These are phyloP conservation scores for Mycena indigotica DNA, from an alignment of 768 basidiomycete species.

Conservation along the genomic window DNA sequence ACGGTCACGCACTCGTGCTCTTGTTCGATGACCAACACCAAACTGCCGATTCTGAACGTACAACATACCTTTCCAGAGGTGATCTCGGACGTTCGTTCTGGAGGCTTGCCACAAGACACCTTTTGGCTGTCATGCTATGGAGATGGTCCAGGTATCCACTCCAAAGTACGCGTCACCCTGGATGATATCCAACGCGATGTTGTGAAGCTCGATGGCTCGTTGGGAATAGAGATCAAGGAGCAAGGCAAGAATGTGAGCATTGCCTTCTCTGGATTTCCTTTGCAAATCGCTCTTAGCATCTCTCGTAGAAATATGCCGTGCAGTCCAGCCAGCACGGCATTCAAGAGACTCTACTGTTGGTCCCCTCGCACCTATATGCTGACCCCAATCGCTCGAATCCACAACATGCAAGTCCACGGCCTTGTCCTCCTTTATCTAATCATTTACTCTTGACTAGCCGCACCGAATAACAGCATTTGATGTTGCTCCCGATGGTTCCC, in stretches of 20 bases:
- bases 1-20: neutral
- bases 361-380: slow-evolving; percentile 54
- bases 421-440: neutral
- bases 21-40: slow-evolving; percentile 7
- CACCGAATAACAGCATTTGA: slow-evolving; percentile 66
- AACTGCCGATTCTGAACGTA: slow-evolving; percentile 55
- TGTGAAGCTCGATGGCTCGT: slow-evolving; percentile 47
- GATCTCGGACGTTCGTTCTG: slow-evolving; percentile 64
- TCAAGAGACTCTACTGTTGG: slow-evolving; percentile 45
- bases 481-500: slow-evolving; percentile 57
- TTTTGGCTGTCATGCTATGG: slow-evolving; percentile 80
- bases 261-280: neutral
- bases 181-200: slow-evolving; percentile 56
- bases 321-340: slow-evolving; percentile 53
- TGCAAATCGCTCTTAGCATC: neutral
- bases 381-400: slow-evolving; percentile 48
- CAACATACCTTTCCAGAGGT: slow-evolving; percentile 65
- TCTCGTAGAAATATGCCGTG: slow-evolving; percentile 41
- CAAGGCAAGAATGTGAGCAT: slow-evolving; percentile 32
- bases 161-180: slow-evolving; percentile 56
- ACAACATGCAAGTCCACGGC: slow-evolving; percentile 39
- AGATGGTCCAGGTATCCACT: slow-evolving; percentile 59
- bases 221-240: slow-evolving; percentile 46
- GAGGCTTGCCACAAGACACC: slow-evolving; percentile 56
- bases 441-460: slow-evolving; percentile 33